Evolutionary conservation across 768 basidiomycete species (phyloP).

Genomic region (Mycena vulgaris): DNA sequence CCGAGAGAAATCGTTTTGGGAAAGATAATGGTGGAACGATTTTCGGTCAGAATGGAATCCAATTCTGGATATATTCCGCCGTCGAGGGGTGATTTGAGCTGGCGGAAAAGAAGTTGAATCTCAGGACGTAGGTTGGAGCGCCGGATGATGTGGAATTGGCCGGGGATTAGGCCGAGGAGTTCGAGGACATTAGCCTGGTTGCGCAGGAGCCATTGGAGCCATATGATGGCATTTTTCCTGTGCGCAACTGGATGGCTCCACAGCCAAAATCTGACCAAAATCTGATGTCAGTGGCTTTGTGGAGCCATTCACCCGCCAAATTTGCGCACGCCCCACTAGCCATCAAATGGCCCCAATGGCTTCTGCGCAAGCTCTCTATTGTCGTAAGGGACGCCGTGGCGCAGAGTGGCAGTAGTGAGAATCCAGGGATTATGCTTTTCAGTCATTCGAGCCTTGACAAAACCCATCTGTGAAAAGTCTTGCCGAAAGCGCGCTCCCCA

Average conservation of each 20-base stretch:
- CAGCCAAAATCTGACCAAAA: too few relatives aligned
- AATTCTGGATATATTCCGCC: neutral
- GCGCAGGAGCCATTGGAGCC: too few relatives aligned
- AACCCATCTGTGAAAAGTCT: slow-evolving; percentile 37
- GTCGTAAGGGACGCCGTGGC: neutral
- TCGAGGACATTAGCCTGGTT: neutral
- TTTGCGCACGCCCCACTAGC: too few relatives aligned
- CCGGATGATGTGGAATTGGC: too few relatives aligned
- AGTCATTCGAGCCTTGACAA: slow-evolving; percentile 16
- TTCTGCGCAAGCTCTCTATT: too few relatives aligned
- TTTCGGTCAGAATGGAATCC: neutral
- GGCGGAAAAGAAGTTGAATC: neutral
- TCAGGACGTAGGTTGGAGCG: neutral
- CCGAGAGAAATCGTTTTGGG: neutral
- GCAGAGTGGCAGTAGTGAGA: neutral
- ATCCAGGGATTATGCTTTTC: slow-evolving; percentile 11
- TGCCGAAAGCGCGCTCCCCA: slow-evolving; percentile 31
- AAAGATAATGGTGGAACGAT: neutral
- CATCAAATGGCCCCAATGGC: too few relatives aligned
- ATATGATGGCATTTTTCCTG: too few relatives aligned
- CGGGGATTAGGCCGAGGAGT: neutral
- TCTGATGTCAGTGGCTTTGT: neutral
- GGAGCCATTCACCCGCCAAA: neutral
- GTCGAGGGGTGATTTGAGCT: neutral
- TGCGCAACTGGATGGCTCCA: too few relatives aligned